Base-by-base conservation (phyloP, 306 rosid species). In the Cajanus cajan region DNA sequence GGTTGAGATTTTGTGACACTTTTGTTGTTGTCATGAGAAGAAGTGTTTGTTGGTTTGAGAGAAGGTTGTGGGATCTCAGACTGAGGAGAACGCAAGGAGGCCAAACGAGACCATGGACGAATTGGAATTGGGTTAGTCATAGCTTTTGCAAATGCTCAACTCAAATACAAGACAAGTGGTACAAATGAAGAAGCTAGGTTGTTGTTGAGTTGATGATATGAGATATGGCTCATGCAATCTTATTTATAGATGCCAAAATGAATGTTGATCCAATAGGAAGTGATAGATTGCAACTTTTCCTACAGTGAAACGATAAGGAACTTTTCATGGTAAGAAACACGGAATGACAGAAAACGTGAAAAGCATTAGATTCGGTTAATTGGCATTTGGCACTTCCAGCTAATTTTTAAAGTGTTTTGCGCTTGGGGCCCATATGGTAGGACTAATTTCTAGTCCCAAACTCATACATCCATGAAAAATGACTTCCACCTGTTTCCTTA, bases 71-170 rank as follows among this genome's bases (percentile, higher is more conserved):
- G 4, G 5, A 2, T 6, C 8, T 58, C 39, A 58, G 47, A n/a
- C 4, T 65, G 37, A 7, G 81, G 54, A 4, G 51, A 73, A 21
- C 51, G 52, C 10, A 87, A 14, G 12, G 93, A 73, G 47, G 86
- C 74, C 41, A 86, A 76, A 16, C 91, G 91, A 11, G 84, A 83
- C 98, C 95, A 93, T 22, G 90, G 85, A 78, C 97, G 98, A 48
- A 71, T n/a, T 4, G 66, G 45, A 8, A 87, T 83, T 73, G 74
- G 92, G 68, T 90, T 83, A 8, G 93, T 85, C 96, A 91, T 66
- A 24, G 45, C 4, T n/a, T 40, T 22, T 45, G 59, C 21, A 33
- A 62, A 63, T 61, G 54, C 24, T 58, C 18, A 75, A 64, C 21
- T 63, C 7, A 63, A 55, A 14, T 7, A 0, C 10, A 15, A 34